Evolutionary conservation across 1,139 yeast species (phyloP), one percentile per base, ranked within the genome.

Genomic region (Casaregolazyma suthepensis): DNA sequence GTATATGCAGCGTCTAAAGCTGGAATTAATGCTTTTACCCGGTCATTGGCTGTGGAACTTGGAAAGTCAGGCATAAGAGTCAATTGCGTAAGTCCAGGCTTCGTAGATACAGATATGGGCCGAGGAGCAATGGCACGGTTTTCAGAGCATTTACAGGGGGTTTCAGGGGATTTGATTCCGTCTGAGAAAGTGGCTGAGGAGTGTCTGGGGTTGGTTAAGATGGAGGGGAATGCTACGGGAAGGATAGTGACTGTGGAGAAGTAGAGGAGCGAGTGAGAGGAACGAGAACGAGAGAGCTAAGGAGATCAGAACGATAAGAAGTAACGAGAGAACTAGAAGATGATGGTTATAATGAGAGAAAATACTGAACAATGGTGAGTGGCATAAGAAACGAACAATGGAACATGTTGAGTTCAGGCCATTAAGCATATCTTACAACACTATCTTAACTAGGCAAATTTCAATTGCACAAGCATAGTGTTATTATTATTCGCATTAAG

Each of bases 1-100:
- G 83, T 87, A 0, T 93, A 93, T 66, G 75, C 89, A 0, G 93
- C 96, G 0, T 75, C 89, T 50, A 93, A 93, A 66, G 86, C 90
- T 0, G 98, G 95, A 0, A 56, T 74, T 3, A 66, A 67, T 50
- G 88, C 87, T 4, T 85, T 89, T 61, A 80, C 95, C 0, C 70
- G 73, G 46, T 72, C 85, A 0, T 66, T 89, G 46, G 83, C 93
- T 0, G 63, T 68, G 2, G 99, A 93, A 61, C 68, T 86, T 54
- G 77, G 76, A 10, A 54, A 74, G 0, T 67, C 71, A 44, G 70
- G 73, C 1, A 74, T 84, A 3, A 63, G 88, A 43, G 85, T 86
- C 43, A 85, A 85, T 62, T 75, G 86, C 1, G 67, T 91, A 0
- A 68, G 85, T 9, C 96, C 96, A 0, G 95, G 95, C 0, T 72